Evolutionary conservation across 768 basidiomycete species (phyloP), one percentile per base, ranked within the genome.

Genomic region (Termitomyces sp.): DNA sequence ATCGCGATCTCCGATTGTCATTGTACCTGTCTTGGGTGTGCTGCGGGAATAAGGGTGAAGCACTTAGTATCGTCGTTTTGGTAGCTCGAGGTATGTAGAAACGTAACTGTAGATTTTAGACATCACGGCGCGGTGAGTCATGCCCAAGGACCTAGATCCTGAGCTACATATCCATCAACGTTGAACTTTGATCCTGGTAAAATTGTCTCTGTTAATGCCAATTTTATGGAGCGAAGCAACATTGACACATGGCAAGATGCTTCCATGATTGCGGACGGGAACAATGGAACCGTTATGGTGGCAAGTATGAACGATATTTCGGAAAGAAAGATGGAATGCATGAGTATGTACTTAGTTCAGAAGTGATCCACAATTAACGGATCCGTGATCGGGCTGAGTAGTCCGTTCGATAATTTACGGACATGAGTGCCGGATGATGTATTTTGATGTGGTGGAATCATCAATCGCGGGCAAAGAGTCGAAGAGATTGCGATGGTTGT

Each of bases 1-100:
- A 42, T 40, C 48, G 47, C 48, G 50, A 56, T 56, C 54, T 20
- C 60, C 54, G 54, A 55, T 60, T 42, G 43, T 5, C 37, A 12
- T 32, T 25, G n/a, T 29, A 14, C 10, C 20, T 40, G 25, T 25
- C 45, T 5, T 25, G 5, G 20, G 56, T n/a, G 32, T 36, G 53
- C 17, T 43, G 29, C 3, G 40, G 5, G 17, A 29, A 31, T 42
- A 42, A 10, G 53, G 25, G n/a, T 20, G 20, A 20, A 36, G 50
- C 20, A 8, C 3, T 1, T 4, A 40, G 38, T 40, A 29, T 37
- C 4, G 17, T 36, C 34, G 12, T 36, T 11, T 37, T 9, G 14
- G 5, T 12, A 6, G n/a, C 3, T 45, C n/a, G n/a, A 45, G 29
- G 5, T 25, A 11, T 20, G 9, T 37, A 8, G 10, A 25, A 12